Conservation (phyloP, 2,329 filamentous ascomycete species). For the Penicillium corylophilum region DNA sequence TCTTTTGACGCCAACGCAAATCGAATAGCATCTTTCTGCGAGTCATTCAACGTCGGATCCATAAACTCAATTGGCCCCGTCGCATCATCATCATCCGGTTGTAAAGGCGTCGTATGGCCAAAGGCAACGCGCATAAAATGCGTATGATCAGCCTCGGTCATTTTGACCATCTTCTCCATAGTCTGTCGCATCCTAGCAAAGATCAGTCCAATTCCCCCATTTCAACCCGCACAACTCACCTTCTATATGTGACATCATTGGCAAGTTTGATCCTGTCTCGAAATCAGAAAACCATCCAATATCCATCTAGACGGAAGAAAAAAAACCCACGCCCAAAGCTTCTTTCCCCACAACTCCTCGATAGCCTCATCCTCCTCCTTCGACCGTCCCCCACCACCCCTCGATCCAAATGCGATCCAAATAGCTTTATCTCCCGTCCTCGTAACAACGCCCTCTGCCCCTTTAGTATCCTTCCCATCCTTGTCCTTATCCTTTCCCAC, state of each 20-base stretch:
- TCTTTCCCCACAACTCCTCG: conserved; percentile 54
- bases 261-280: conserved; percentile 60
- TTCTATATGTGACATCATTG: conserved; percentile 65
- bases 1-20: conserved; percentile 82
- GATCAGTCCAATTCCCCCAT: conserved; percentile 4
- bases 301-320: not conserved
- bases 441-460: conserved; percentile 48
- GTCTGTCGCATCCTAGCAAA: conserved; percentile 58
- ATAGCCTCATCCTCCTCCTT: conserved; percentile 45
- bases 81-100: conserved; percentile 48
- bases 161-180: conserved; percentile 60
- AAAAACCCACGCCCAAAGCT: conserved; percentile 61
- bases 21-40: conserved; percentile 63
- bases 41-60: conserved; percentile 59
- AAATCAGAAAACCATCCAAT: conserved; percentile 6
- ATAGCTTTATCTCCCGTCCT: conserved; percentile 43
- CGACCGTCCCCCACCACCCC: conserved; percentile 32
- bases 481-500: conserved; percentile 38
- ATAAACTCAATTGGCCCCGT: conserved; percentile 52
- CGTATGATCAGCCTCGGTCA: conserved; percentile 56
- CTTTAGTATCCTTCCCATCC: conserved; percentile 26
- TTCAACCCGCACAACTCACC: conserved; percentile 39
- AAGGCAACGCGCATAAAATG: conserved; percentile 61
- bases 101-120: conserved; percentile 56
- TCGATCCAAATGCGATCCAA: conserved; percentile 47